These are phyloP conservation scores for Clarireedia paspali DNA, from an alignment of 2,329 filamentous ascomycete genomes.

Conservation along the genomic window DNA sequence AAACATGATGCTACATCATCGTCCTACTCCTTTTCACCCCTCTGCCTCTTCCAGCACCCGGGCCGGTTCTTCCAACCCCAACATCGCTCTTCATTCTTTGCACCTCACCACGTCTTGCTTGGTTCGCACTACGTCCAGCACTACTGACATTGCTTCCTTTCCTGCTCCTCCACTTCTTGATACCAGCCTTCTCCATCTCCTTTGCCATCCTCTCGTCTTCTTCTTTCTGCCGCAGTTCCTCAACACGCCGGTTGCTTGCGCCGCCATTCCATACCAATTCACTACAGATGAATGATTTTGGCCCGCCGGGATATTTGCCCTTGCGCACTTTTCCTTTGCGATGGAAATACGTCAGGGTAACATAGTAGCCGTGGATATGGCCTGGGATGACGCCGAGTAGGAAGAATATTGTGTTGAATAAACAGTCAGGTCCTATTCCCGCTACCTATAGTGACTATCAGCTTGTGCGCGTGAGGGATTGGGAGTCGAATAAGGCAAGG, in stretches of 20 bases:
- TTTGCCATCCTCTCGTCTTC: slow-evolving; percentile 2
- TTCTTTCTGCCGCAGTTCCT: slow-evolving; percentile 15
- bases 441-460: slow-evolving; percentile 9
- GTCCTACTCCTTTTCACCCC: neutral
- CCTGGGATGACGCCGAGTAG: slow-evolving; percentile 22
- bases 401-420: slow-evolving; percentile 22
- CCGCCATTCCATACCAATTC: slow-evolving; percentile 62
- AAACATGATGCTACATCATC: neutral
- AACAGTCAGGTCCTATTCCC: slow-evolving; percentile 16
- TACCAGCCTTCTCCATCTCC: slow-evolving; percentile 1
- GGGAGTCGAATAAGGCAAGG: neutral
- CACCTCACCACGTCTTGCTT: neutral
- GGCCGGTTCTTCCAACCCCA: neutral
- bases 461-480: neutral
- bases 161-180: neutral
- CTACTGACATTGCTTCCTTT: neutral
- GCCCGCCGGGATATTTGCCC: slow-evolving; percentile 45
- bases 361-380: slow-evolving; percentile 28
- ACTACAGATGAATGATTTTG: slow-evolving; percentile 64
- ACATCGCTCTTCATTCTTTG: slow-evolving; percentile 1
- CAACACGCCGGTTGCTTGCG: slow-evolving; percentile 16
- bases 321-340: slow-evolving; percentile 49
- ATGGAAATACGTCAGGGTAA: slow-evolving; percentile 72
- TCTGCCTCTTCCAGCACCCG: neutral
- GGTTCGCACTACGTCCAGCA: neutral